Evolutionary conservation across 805 yeast genomes (phyloP).

Genomic region (Kazachstania psychrophila): DNA sequence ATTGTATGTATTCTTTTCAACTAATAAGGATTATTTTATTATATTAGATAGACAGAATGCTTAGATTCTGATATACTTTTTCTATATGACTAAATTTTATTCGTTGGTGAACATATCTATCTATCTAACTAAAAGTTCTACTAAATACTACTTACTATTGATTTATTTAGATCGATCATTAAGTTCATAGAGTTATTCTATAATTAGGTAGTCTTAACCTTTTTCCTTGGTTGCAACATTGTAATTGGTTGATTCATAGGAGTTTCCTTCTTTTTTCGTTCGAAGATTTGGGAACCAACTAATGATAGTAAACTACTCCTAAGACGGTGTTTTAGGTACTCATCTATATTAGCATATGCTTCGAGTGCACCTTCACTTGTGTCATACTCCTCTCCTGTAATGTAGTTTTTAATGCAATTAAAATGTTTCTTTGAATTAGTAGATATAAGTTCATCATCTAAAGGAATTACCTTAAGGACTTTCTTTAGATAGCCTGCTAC

Average conservation of each 20-base stretch:
- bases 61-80: too few species aligned
- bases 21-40: too few species aligned
- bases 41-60: too few species aligned
- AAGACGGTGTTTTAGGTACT: slow-evolving; percentile 17
- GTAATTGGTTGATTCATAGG: slow-evolving; percentile 3
- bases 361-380: slow-evolving; percentile 32
- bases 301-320: slow-evolving; percentile 18
- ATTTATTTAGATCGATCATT: too few species aligned
- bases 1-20: too few species aligned
- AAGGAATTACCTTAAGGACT: slow-evolving; percentile 6
- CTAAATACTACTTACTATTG: too few species aligned
- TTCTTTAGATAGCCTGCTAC: slow-evolving; percentile 25
- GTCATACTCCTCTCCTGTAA: slow-evolving; percentile 43
- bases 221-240: slow-evolving; percentile 12
- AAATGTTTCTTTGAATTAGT: slow-evolving; percentile 25
- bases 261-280: neutral
- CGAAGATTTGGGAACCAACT: slow-evolving; percentile 7
- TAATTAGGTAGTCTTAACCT: slow-evolving; percentile 11
- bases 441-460: slow-evolving; percentile 10
- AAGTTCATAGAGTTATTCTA: too few species aligned
- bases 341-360: slow-evolving; percentile 27
- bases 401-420: slow-evolving; percentile 33
- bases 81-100: too few species aligned
- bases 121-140: too few species aligned
- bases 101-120: too few species aligned